These are phyloP conservation scores for Morella rubra DNA, from an alignment of 306 rosid species.

Conservation along the genomic window DNA sequence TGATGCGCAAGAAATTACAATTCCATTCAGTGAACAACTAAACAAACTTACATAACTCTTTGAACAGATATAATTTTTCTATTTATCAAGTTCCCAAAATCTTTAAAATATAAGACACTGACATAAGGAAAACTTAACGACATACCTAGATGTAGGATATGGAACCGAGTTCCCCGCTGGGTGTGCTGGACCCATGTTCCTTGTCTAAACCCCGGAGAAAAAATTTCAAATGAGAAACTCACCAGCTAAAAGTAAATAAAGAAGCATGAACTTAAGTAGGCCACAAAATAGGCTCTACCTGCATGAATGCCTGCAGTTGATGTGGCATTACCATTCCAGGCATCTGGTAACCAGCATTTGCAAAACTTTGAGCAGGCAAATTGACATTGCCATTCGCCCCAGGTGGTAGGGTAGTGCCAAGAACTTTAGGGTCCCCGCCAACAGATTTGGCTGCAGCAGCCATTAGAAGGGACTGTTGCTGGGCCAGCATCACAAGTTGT, in stretches of 20 bases:
- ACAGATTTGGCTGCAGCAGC: conserved; percentile 81
- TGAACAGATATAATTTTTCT: conserved; percentile 8
- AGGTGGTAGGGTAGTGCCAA: conserved; percentile 46
- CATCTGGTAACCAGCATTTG: conserved; percentile 55
- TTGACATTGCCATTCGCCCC: conserved; percentile 43
- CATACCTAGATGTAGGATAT: conserved; percentile 77
- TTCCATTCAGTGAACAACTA: conserved; percentile 18
- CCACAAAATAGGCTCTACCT: conserved; percentile 44
- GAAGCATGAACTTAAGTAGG: conserved; percentile 18
- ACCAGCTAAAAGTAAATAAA: conserved; percentile 14
- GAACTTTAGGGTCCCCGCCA: conserved; percentile 46
- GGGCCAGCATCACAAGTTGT: conserved; percentile 88
- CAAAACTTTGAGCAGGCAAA: conserved; percentile 68
- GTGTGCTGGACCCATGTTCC: conserved; percentile 46
- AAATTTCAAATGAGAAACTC: conserved; percentile 31
- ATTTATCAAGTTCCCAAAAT: conserved; percentile 17
- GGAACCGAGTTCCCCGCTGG: conserved; percentile 60
- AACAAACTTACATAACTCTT: conserved; percentile 16
- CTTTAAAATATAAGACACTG: conserved; percentile 2
- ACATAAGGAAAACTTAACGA: conserved; percentile 13
- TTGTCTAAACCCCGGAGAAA: conserved; percentile 46
- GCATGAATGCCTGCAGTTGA: conserved; percentile 54
- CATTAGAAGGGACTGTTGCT: conserved; percentile 86
- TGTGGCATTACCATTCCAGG: conserved; percentile 63
- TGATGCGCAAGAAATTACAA: conserved; percentile 12